These are phyloP conservation scores for Dalbergia cochinchinensis DNA, from an alignment of 306 rosid genomes.

Conservation along the genomic window DNA sequence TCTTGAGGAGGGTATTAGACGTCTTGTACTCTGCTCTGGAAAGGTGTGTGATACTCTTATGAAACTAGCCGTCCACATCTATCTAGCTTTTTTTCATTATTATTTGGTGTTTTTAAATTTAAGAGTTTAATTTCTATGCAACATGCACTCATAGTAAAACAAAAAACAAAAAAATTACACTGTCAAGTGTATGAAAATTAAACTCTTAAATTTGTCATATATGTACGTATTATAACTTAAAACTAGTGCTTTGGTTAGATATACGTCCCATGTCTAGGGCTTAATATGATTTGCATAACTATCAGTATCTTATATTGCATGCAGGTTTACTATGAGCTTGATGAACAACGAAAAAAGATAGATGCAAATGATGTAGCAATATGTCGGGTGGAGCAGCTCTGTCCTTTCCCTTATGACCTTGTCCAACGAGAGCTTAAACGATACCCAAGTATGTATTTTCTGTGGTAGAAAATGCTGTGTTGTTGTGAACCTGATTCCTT, in stretches of 20 bases:
- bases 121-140: background rate
- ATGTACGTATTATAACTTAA: background rate
- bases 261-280: background rate
- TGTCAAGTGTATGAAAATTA: no score
- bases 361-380: constrained; percentile 85
- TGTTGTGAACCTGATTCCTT: background rate
- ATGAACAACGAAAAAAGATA: constrained; percentile 71
- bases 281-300: constrained; percentile 29
- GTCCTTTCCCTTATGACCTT: constrained; percentile 97
- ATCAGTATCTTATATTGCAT: background rate
- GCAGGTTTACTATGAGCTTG: constrained; percentile 96
- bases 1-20: constrained; percentile 86
- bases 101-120: background rate
- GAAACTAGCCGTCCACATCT: background rate
- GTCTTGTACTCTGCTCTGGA: constrained; percentile 94
- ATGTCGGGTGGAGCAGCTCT: constrained; percentile 95
- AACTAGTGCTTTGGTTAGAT: background rate
- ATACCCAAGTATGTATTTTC: constrained; percentile 81
- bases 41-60: constrained; percentile 63
- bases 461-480: constrained; percentile 17
- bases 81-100: background rate
- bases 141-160: no score
- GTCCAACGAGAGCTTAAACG: constrained; percentile 91
- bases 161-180: no score
- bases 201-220: background rate